Evolutionary conservation across 106 monocot genomes (phyloP), one percentile per base, ranked within the genome.

Genomic region (Allium cepa): DNA sequence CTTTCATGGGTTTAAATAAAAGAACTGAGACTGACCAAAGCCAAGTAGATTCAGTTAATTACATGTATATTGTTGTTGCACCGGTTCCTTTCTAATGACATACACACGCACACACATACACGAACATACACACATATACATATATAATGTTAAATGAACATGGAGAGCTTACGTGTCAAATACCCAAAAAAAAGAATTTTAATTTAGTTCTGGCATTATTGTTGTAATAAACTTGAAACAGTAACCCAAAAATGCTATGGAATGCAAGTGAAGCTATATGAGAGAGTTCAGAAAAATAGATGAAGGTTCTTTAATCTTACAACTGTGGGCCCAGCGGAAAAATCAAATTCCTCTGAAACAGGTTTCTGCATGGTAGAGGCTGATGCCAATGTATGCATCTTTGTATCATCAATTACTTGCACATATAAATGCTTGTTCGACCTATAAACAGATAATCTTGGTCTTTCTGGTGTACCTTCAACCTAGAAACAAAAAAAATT

Each of bases 281-380:
- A 36, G 3, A 36, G 36, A 36, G 36, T 36, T 36, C 4, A 36
- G 36, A 45, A 10, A 17, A 22, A 49, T 50, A 17, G 17, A 65
- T 8, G 4, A 49, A 65, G 46, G 47, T 17, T 49, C 8, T 65
- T 49, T 65, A 10, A 26, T 86, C 86, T 82, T 80, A 96, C 96
- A 74, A 96, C 78, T 61, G 96, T 96, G 8, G 96, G 96, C 53
- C 84, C 86, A 60, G 79, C 69, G 28, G 88, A 75, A 78, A 49
- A 96, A 71, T 85, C 79, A 57, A 76, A 14, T 50, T 82, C 84
- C 62, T 92, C 78, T 7, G 77, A 74, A 26, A 96, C 9, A 52
- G 79, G 62, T 58, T 96, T 96, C 71, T 96, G 96, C 96, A 96
- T 84, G 7, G 96, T 96, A 46, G 96, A 96, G 69, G 82, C 86